Base-by-base conservation (phyloP, 768 basidiomycete genomes). In the Chalciporus pseudorubinellus region DNA sequence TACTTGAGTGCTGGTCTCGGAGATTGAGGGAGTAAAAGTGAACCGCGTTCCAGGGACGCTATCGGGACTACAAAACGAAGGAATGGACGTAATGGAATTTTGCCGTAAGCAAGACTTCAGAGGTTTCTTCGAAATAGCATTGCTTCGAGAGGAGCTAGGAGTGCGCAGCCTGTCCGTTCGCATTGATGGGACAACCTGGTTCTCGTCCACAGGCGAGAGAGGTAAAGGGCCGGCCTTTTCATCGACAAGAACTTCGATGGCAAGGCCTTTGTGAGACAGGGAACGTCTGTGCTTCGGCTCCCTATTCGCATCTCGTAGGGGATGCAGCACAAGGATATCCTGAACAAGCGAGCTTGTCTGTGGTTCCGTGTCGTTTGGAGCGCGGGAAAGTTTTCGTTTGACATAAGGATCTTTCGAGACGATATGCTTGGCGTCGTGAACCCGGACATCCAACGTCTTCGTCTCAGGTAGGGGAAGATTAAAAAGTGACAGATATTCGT, bases 381-480 rank as follows among this genome's bases (percentile, higher is more conserved):
- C 22, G 33, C n/a, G 16, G 1, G 34, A 36, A n/a, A 36, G n/a
- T 4, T 36, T 36, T 36, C n/a, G 34, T 26, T 45, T 21, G 28
- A 26, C 26, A 26, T 21, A 44, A 16, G 29, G 13, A 12, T 16
- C 21, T 2, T 11, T 14, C 10, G 28, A 34, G 13, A 21, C 29
- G 2, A 39, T n/a, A n/a, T 19, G 10, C 6, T 10, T 26, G 36
- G 9, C 7, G n/a, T 22, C 33, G 3, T 10, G 1, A 26, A 20
- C 43, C 14, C 11, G 43, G n/a, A n/a, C 1, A 4, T 20, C 6
- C 1, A 52, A n/a, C 11, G 13, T 22, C 3, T 4, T 24, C 24
- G 20, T 48, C 22, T 31, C 52, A 26, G 61, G 52, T 16, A 62
- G 56, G 28, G 64, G 60, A 43, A 68, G 67, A 13, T 28, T 45